Evolutionary conservation across 106 monocot genomes (phyloP), one percentile per base, ranked within the genome.

Genomic region (Platanthera guangdongensis): DNA sequence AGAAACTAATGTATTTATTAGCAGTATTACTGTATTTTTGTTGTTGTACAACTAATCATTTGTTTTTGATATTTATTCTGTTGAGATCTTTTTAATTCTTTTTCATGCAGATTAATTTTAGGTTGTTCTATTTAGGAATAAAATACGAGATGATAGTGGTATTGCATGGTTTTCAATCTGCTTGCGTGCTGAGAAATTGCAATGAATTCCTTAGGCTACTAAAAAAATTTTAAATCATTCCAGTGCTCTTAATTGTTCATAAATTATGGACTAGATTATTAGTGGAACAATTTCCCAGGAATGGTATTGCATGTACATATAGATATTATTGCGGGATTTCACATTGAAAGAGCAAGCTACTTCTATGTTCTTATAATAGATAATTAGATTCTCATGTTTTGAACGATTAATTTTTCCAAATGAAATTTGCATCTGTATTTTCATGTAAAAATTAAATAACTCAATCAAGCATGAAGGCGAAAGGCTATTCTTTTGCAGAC

Each of bases 401-500:
- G 47, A 70, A 16, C 47, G 8, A 47, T 48, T 16, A 16, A 15
- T 6, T 47, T 67, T 10, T 67, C 32, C 32, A 10, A 4, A 4
- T 48, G 4, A 16, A 70, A 47, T 70, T 21, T 70, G 70, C 70
- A 70, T 1, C 15, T 47, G n/a, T 25, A 48, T 70, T 48, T 9
- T 70, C 70, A 70, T 48, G 15, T 47, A 47, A 47, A 70, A 11
- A 50, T 51, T 18, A 51, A 72, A 21, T 72, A 16, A 21, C 8
- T 51, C 9, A 19, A 51, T 50, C 46, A 72, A 51, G 16, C 14
- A 51, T 72, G 51, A 50, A 72, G 21, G 72, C 51, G 21, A 72
- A 50, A 8, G 54, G 14, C 45, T 57, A 51, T 84, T 75, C 51
- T 64, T 77, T 73, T 77, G 53, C 76, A 99, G 97, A 99, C 97